Conservation (phyloP, 1,284 basidiomycete species). For the Gomphus bonarii region DNA sequence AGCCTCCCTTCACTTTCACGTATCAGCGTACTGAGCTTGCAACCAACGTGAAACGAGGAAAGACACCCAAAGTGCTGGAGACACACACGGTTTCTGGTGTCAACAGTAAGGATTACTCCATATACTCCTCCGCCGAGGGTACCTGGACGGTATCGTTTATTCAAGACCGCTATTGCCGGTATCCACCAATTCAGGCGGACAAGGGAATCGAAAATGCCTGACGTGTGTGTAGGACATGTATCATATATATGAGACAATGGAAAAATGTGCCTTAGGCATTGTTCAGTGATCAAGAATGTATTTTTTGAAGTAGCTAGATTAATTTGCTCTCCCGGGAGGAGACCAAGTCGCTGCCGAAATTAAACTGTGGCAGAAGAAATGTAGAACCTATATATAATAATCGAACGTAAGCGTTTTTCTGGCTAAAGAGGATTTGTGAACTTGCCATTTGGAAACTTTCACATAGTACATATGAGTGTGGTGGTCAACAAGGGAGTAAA, state of each 20-base stretch:
- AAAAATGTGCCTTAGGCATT: background rate
- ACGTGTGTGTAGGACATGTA: constrained; percentile 4
- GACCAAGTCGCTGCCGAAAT: background rate
- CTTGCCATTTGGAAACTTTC: constrained; percentile 69
- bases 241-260: background rate
- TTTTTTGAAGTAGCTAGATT: background rate
- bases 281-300: background rate
- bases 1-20: constrained; percentile 92
- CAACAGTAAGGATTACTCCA: constrained; percentile 67
- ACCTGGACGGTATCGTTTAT: constrained; percentile 89
- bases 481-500: constrained; percentile 4
- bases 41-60: constrained; percentile 49
- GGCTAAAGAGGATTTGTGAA: background rate
- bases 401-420: background rate
- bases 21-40: constrained; percentile 71
- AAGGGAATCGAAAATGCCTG: constrained; percentile 22
- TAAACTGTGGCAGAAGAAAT: constrained; percentile 77
- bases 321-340: background rate
- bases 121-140: constrained; percentile 85
- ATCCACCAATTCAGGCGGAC: constrained; percentile 46
- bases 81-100: constrained; percentile 84
- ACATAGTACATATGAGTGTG: constrained; percentile 14
- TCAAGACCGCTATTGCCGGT: constrained; percentile 75
- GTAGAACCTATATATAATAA: constrained; percentile 41
- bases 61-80: constrained; percentile 67